Base-by-base conservation (phyloP, 257 asterid genomes). In the Fraxinus pennsylvanica region DNA sequence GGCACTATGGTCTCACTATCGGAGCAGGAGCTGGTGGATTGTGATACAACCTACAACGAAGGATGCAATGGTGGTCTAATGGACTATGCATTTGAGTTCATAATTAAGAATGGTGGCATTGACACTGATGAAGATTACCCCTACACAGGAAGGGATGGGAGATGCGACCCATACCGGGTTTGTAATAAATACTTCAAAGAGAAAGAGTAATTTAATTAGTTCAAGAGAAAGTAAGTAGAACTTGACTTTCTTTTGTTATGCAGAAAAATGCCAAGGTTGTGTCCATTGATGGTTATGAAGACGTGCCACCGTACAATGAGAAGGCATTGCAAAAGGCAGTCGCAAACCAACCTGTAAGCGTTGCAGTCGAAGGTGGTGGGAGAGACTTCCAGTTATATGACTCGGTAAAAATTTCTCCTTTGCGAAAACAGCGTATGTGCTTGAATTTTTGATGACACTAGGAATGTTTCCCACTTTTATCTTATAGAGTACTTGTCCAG, bases 301-400 rank as follows among this genome's bases (percentile, higher is more conserved):
- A 89, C n/a, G 92, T 90, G 8, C 79, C 90, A 36, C 1, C 7
- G 1, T 27, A 83, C 6, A 27, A 77, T 17, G 96, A 92, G 81
- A 59, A 73, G 81, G 91, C 94, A 1, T 84, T 92, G 19, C 76
- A 88, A 72, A 87, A 77, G 78, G 97, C 96, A 0, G 90, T 68
- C 3, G 90, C 94, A 0, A 77, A 38, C 70, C 97, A 92, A 78
- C 91, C 92, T 0, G 38, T 92, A 6, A 85, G 91, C 25, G 84
- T 92, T 81, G 96, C 97, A 70, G 84, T 92, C 68, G 97, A 90
- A 85, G 97, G 80, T n/a, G 89, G 92, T 70, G 89, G 96, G 33
- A 72, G 85, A 61, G 97, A 89, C 81, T 90, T 92, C 85, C 96
- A 90, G 80, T 88, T 86, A 50, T 92, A 92, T 79, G 76, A 74